Conservation (phyloP, 331 rosid genomes). For the Pyrus hybrid region DNA sequence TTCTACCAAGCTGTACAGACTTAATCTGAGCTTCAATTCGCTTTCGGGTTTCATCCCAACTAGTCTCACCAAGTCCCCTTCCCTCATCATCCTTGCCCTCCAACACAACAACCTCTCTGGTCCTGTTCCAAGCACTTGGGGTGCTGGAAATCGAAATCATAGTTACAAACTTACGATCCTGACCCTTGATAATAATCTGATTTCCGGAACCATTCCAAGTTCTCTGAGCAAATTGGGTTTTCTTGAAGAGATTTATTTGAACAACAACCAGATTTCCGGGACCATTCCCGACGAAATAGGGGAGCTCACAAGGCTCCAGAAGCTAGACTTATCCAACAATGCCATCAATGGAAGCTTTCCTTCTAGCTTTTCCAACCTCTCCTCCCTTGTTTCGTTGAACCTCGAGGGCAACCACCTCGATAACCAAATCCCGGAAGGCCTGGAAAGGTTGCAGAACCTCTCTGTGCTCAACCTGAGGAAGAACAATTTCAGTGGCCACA, state of each 20-base stretch:
- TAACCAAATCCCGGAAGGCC: constrained; percentile 38
- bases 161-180: constrained; percentile 40
- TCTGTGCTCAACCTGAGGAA: constrained; percentile 51
- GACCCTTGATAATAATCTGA: constrained; percentile 58
- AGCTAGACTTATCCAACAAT: constrained; percentile 74
- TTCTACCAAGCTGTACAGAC: constrained; percentile 53
- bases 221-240: constrained; percentile 46
- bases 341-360: constrained; percentile 68
- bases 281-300: constrained; percentile 64
- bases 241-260: constrained; percentile 49
- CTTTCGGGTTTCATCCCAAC: constrained; percentile 69
- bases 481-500: constrained; percentile 59
- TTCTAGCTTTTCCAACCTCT: constrained; percentile 47
- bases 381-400: constrained; percentile 47
- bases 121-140: constrained; percentile 57
- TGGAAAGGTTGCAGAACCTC: constrained; percentile 52
- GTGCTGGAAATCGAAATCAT: constrained; percentile 26
- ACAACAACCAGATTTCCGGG: constrained; percentile 58
- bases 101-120: constrained; percentile 71
- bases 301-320: constrained; percentile 42
- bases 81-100: constrained; percentile 57
- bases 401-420: constrained; percentile 39
- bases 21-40: constrained; percentile 77
- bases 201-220: constrained; percentile 63
- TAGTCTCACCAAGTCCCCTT: constrained; percentile 34